Conservation (phyloP, 1,284 basidiomycete genomes). For the Pseudozyma thailandica region DNA sequence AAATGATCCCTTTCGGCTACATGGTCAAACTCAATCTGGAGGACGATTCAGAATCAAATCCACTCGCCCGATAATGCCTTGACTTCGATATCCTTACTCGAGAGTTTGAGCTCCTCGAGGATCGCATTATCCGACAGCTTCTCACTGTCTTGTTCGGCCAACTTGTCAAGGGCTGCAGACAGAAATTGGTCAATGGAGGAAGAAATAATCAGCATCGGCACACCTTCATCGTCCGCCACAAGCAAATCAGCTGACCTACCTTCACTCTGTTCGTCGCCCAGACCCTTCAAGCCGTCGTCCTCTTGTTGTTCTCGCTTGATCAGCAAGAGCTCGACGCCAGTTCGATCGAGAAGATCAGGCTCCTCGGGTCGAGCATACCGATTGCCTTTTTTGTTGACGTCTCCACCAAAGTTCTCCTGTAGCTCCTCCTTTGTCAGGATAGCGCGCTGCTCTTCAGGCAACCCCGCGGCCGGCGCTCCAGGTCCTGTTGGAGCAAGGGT, state of each 20-base stretch:
- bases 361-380: conserved; percentile 51
- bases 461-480: conserved; percentile 42
- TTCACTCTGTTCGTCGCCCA: conserved; percentile 46
- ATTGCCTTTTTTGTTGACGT: conserved; percentile 46
- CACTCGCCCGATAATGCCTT: conserved; percentile 50
- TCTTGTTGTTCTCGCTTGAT: conserved; percentile 50
- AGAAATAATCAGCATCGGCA: not conserved
- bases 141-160: conserved; percentile 23
- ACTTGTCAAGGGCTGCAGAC: conserved; percentile 19
- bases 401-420: conserved; percentile 52
- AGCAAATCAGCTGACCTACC: conserved; percentile 7
- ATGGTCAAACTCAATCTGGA: not conserved
- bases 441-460: conserved; percentile 36
- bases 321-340: conserved; percentile 53
- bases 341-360: conserved; percentile 44
- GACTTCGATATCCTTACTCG: conserved; percentile 29
- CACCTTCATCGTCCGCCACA: too few species aligned
- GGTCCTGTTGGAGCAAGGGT: conserved; percentile 48
- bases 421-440: conserved; percentile 50
- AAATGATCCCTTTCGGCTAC: not conserved
- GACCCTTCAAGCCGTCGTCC: conserved; percentile 40
- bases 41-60: conserved; percentile 47
- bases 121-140: conserved; percentile 42
- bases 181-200: not conserved
- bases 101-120: conserved; percentile 41